phyloP scores from a whole-genome alignment of 2,329 filamentous ascomycete species.

The Fusarium penzigii region DNA sequence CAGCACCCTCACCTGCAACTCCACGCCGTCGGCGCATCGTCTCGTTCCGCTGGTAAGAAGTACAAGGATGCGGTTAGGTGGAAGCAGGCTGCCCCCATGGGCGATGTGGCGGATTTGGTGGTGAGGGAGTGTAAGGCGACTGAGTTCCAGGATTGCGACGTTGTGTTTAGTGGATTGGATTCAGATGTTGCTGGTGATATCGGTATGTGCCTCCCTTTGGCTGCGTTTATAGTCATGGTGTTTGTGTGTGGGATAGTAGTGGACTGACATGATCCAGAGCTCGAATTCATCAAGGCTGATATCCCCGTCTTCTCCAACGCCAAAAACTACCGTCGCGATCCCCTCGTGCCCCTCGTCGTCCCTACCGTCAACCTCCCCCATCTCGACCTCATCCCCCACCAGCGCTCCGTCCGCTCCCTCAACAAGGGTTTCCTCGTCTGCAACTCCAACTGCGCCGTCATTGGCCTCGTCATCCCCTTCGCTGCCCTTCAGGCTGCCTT shows the following conservation, averaged over 20 bases:
- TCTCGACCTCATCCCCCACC: conserved; percentile 85
- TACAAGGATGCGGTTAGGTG: conserved; percentile 93
- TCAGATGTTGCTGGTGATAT: conserved; percentile 90
- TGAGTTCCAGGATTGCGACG: conserved; percentile 85
- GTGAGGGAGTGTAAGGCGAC: conserved; percentile 82
- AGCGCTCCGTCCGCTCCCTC: conserved; percentile 71
- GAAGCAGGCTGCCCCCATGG: conserved; percentile 90
- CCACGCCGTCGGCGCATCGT: conserved; percentile 86
- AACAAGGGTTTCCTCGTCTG: conserved; percentile 91
- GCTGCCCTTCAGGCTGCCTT: conserved; percentile 86
- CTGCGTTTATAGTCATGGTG: background rate
- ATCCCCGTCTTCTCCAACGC: conserved; percentile 96
- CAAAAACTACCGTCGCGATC: conserved; percentile 93
- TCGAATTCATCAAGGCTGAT: conserved; percentile 85
- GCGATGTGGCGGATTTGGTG: conserved; percentile 74
- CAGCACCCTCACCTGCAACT: conserved; percentile 85
- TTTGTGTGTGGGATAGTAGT: background rate
- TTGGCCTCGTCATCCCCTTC: conserved; percentile 93
- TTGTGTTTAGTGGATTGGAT: conserved; percentile 92
- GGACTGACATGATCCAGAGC: conserved; percentile 56
- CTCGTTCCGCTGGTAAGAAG: conserved; percentile 86
- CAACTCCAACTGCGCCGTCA: conserved; percentile 98
- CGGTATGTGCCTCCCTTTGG: conserved; percentile 53
- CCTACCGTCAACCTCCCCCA: conserved; percentile 92
- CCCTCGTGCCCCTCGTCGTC: conserved; percentile 87